Conservation (phyloP, 495 filamentous ascomycete genomes). For the Penicillium desertorum region DNA sequence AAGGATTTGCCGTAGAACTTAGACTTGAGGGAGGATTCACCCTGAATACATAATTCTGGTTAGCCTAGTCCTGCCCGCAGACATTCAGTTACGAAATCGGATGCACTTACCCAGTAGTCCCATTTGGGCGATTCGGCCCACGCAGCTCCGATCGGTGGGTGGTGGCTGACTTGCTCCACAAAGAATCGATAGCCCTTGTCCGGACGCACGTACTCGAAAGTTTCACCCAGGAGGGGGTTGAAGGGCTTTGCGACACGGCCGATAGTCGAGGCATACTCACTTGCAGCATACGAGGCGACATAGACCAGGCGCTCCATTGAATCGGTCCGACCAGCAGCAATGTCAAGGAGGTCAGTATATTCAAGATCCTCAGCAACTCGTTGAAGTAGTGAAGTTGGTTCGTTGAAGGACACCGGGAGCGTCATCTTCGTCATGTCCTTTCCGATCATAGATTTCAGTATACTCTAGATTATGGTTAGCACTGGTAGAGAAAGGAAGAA, state of each 20-base stretch:
- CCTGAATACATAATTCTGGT: constrained; percentile 41
- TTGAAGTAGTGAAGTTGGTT: constrained; percentile 95
- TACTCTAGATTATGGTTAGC: constrained; percentile 60
- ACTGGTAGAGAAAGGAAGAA: constrained; percentile 4
- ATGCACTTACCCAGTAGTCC: constrained; percentile 76
- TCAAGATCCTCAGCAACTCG: constrained; percentile 97
- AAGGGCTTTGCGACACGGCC: constrained; percentile 97
- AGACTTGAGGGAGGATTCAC: constrained; percentile 93
- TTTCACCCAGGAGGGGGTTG: constrained; percentile 94
- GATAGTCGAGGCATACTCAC: constrained; percentile 95
- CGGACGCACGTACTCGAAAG: constrained; percentile 91
- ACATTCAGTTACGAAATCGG: not conserved
- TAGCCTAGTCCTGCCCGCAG: not conserved
- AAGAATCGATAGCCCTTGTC: constrained; percentile 98
- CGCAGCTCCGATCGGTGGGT: constrained; percentile 91
- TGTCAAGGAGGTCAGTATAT: constrained; percentile 89
- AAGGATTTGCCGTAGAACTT: constrained; percentile 98
- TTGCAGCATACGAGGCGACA: constrained; percentile 90
- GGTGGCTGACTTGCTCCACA: constrained; percentile 97
- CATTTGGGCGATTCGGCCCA: constrained; percentile 91
- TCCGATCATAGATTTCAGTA: constrained; percentile 98
- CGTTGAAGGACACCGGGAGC: constrained; percentile 96
- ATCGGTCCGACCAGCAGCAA: constrained; percentile 80
- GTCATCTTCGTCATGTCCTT: constrained; percentile 99
- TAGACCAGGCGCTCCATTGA: constrained; percentile 94